Evolutionary conservation across 345 rosid species (phyloP), one percentile per base, ranked within the genome.

Genomic region (Melaleuca alternifolia): DNA sequence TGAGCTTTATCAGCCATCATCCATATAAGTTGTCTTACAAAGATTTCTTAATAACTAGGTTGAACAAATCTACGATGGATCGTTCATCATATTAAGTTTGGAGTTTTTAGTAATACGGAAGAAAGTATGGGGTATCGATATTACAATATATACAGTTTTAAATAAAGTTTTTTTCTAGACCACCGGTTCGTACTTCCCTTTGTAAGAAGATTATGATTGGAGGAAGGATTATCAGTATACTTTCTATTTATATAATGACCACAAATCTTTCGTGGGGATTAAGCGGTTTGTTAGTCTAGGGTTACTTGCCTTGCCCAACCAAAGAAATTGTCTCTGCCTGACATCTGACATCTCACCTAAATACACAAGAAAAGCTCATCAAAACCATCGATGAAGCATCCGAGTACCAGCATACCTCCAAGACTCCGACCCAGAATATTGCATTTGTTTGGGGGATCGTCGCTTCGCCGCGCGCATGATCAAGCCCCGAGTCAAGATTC

Each of bases 231-330:
- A 12, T 33, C 3, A 16, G 16, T 65, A 65, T 33, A 9, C 8
- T 65, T 65, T 65, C 16, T 2, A 30, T 30, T 30, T 3, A 1
- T 26, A 11, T 57, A 26, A 26, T 57, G 33, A 11, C 5, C 15
- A 26, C 7, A 57, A 11, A 30, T 2, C 23, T 15, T 44, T 62
- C 0, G 1, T 18, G 18, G 4, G 16, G 10, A 59, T 12, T 54
- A 0, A 1, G 12, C 3, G 0, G 0, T n/a, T 1, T n/a, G 14
- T 8, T 10, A 1, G 16, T n/a, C 2, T 12, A 13, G 46, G 12
- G 23, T 33, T 41, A 1, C 77, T 65, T 65, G 41, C 41, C 6
- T 65, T 65, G 46, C 79, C 23, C 12, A 5, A 4, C 79, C 46
- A 33, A 33, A 65, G 2, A 33, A 65, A 33, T 23, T 65, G 46